These are phyloP conservation scores for Persicaria tinctoria DNA, from an alignment of 148 eudicot species.

Conservation along the genomic window DNA sequence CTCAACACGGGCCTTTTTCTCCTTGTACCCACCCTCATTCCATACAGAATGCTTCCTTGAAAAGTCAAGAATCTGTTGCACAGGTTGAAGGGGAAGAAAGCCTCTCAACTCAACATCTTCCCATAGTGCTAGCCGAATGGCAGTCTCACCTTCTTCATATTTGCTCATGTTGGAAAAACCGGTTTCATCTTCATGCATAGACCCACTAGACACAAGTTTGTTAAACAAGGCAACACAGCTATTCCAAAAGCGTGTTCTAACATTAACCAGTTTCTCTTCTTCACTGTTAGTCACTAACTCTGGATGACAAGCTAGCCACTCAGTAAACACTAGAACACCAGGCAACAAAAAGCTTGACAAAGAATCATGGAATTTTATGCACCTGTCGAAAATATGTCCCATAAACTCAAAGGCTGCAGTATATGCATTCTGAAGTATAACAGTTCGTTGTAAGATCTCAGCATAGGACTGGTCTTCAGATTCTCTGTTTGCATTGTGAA, in stretches of 20 bases:
- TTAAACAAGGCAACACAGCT: constrained; percentile 55
- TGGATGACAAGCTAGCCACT: constrained; percentile 87
- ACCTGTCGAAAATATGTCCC: constrained; percentile 66
- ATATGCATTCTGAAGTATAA: constrained; percentile 76
- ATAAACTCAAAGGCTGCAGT: constrained; percentile 68
- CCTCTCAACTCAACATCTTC: constrained; percentile 96
- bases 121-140: constrained; percentile 61
- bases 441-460: constrained; percentile 76
- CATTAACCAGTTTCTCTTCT: constrained; percentile 59
- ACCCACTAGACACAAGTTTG: constrained; percentile 53
- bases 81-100: constrained; percentile 80
- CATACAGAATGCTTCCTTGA: constrained; percentile 53
- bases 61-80: constrained; percentile 79
- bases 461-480: constrained; percentile 88
- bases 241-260: constrained; percentile 72
- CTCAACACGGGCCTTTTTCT: constrained; percentile 59
- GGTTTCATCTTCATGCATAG: constrained; percentile 39
- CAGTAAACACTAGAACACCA: constrained; percentile 76
- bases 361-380: constrained; percentile 62
- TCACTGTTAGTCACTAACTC: constrained; percentile 58
- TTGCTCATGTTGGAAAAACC: constrained; percentile 63
- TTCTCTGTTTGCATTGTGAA: constrained; percentile 79
- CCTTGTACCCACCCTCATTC: constrained; percentile 51
- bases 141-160: constrained; percentile 75
- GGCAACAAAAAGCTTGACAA: constrained; percentile 74